phyloP scores from a whole-genome alignment of 345 rosid genomes.

The Clausena lansium region DNA sequence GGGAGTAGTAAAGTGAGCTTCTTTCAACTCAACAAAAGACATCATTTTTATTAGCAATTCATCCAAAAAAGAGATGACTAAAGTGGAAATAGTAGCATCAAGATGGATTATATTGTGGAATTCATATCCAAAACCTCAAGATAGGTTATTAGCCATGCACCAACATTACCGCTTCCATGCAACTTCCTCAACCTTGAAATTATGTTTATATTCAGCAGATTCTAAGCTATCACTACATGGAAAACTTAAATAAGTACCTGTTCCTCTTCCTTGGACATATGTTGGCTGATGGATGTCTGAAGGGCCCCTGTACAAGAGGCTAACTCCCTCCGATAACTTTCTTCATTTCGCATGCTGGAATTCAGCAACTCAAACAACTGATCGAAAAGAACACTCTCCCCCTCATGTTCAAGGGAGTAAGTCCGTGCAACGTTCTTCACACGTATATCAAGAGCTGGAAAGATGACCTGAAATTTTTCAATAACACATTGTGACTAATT shows the following conservation, averaged over 20 bases:
- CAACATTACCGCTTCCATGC: not conserved
- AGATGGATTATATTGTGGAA: not conserved
- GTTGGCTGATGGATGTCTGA: constrained; percentile 77
- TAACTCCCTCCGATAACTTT: constrained; percentile 63
- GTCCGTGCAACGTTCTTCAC: constrained; percentile 91
- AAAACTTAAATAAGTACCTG: constrained; percentile 46
- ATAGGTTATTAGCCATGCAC: not conserved
- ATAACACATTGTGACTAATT: constrained; percentile 6
- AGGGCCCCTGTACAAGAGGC: constrained; percentile 84
- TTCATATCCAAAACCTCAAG: not conserved
- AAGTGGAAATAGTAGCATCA: not conserved
- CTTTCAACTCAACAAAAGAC: not conserved
- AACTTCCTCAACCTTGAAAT: constrained; percentile 5
- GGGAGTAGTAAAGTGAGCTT: not conserved
- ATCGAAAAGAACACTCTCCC: constrained; percentile 72
- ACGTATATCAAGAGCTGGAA: constrained; percentile 81
- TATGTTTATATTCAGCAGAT: constrained; percentile 6
- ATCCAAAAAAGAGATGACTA: constrained; percentile 2
- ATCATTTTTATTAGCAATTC: not conserved
- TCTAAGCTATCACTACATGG: not conserved
- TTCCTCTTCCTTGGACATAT: constrained; percentile 92
- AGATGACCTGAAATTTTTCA: constrained; percentile 59
- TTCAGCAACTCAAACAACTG: constrained; percentile 66
- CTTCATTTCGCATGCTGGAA: constrained; percentile 52
- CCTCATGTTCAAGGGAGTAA: constrained; percentile 88